Evolutionary conservation across 2,329 filamentous ascomycete genomes (phyloP).

Genomic region (Penicillium sclerotigenum): DNA sequence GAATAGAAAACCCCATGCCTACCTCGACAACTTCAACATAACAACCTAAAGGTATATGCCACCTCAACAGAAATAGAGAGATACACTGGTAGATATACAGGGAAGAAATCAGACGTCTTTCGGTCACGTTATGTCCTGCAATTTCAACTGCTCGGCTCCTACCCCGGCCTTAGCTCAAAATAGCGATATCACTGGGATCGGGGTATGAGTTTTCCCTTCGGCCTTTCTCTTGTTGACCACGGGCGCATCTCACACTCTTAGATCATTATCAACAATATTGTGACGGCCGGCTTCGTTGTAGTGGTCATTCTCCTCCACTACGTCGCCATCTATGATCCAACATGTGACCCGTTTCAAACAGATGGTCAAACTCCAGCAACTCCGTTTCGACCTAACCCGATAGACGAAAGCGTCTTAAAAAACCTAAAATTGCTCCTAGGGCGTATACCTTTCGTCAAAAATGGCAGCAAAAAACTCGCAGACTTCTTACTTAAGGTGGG

Average conservation of each 20-base stretch:
- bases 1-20: not conserved
- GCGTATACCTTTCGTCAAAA: not conserved
- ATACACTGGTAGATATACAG: not conserved
- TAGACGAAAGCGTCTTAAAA: not conserved
- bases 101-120: not conserved
- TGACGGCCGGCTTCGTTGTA: conserved; percentile 2
- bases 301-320: conserved; percentile 3
- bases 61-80: not conserved
- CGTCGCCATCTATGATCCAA: conserved; percentile 1
- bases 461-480: not conserved
- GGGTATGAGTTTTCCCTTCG: not conserved
- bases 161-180: not conserved
- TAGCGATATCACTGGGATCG: not conserved
- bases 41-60: not conserved
- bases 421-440: not conserved
- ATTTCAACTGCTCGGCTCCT: not conserved
- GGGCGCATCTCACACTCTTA: not conserved
- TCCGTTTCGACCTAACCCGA: conserved; percentile 2
- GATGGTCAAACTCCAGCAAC: not conserved
- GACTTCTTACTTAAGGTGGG: not conserved
- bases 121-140: not conserved
- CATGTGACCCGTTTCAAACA: conserved; percentile 1
- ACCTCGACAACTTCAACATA: not conserved
- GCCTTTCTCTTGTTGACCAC: not conserved
- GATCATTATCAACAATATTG: conserved; percentile 9